These are phyloP conservation scores for Aphanocladium album DNA, from an alignment of 2,329 filamentous ascomycete genomes.

Conservation along the genomic window DNA sequence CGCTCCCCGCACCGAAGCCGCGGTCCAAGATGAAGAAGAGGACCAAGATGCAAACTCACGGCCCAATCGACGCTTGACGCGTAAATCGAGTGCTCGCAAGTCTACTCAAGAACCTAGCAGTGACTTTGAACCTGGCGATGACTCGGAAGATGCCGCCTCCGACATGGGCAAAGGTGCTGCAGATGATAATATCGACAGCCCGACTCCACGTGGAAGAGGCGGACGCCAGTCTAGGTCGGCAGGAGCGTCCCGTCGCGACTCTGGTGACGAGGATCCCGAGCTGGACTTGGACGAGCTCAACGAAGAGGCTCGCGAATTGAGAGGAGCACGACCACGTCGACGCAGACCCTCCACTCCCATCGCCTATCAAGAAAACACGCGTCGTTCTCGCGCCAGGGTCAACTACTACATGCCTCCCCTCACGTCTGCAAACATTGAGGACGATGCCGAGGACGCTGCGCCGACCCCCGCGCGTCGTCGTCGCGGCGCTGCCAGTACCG, in stretches of 20 bases:
- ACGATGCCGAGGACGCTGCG: conserved; percentile 61
- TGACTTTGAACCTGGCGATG: conserved; percentile 57
- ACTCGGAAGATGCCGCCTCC: conserved; percentile 50
- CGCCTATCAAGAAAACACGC: conserved; percentile 52
- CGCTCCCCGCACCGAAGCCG: conserved; percentile 28
- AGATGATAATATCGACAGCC: conserved; percentile 43
- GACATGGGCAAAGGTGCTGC: conserved; percentile 36
- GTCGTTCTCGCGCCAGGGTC: conserved; percentile 55
- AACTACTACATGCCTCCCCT: conserved; percentile 85
- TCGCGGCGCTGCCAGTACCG: conserved; percentile 51
- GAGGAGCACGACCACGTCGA: conserved; percentile 47
- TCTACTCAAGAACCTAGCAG: conserved; percentile 51
- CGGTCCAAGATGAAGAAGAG: conserved; percentile 25
- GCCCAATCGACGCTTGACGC: conserved; percentile 42
- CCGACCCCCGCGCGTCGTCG: conserved; percentile 67
- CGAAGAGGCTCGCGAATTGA: conserved; percentile 60
- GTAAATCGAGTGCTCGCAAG: conserved; percentile 38
- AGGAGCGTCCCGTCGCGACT: conserved; percentile 46
- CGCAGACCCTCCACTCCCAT: conserved; percentile 50
- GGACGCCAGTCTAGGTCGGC: conserved; percentile 36
- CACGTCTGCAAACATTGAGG: conserved; percentile 57
- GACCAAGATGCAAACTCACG: conserved; percentile 25
- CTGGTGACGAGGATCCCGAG: conserved; percentile 52
- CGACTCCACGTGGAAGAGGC: conserved; percentile 45
- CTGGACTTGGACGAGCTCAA: conserved; percentile 61